Conservation (phyloP, 2,329 filamentous ascomycete genomes). For the Fusarium sp. region DNA sequence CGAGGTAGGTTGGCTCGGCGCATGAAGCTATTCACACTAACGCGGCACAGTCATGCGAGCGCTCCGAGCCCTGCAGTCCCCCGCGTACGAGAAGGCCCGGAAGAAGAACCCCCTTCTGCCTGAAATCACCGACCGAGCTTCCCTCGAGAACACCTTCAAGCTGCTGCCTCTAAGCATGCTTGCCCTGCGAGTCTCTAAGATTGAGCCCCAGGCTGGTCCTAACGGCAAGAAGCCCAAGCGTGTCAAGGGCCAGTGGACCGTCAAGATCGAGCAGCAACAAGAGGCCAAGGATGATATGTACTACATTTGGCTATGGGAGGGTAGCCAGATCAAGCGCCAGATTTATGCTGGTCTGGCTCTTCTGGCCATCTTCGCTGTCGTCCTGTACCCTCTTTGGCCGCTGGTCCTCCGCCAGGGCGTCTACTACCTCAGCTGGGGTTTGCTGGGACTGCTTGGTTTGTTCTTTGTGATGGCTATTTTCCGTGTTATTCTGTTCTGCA, state of each 20-base stretch:
- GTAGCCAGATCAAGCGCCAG: constrained; percentile 91
- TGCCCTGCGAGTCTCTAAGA: constrained; percentile 85
- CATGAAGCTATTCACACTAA: constrained; percentile 7
- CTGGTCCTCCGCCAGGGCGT: constrained; percentile 89
- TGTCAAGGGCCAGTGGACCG: constrained; percentile 94
- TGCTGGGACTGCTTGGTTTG: constrained; percentile 85
- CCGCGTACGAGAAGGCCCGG: constrained; percentile 86
- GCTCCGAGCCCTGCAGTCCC: constrained; percentile 85
- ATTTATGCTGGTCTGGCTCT: constrained; percentile 87
- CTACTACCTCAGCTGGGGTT: constrained; percentile 96
- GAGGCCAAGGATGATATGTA: constrained; percentile 87
- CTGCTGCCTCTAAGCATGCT: constrained; percentile 93
- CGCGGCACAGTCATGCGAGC: constrained; percentile 82
- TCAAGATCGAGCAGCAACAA: constrained; percentile 95
- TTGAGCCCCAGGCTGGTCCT: constrained; percentile 69
- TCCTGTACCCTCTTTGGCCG: constrained; percentile 97
- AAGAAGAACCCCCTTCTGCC: constrained; percentile 91
- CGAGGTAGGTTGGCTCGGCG: constrained; percentile 66
- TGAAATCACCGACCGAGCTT: constrained; percentile 83
- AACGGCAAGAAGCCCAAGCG: constrained; percentile 79
- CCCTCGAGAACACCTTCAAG: constrained; percentile 94
- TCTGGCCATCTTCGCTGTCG: constrained; percentile 81
- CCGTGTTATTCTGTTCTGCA: constrained; percentile 89
- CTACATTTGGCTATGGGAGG: constrained; percentile 97
- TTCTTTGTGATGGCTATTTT: constrained; percentile 99